phyloP scores from a whole-genome alignment of 1,139 yeast genomes.

The Sugiyamaella grinbergsii region DNA sequence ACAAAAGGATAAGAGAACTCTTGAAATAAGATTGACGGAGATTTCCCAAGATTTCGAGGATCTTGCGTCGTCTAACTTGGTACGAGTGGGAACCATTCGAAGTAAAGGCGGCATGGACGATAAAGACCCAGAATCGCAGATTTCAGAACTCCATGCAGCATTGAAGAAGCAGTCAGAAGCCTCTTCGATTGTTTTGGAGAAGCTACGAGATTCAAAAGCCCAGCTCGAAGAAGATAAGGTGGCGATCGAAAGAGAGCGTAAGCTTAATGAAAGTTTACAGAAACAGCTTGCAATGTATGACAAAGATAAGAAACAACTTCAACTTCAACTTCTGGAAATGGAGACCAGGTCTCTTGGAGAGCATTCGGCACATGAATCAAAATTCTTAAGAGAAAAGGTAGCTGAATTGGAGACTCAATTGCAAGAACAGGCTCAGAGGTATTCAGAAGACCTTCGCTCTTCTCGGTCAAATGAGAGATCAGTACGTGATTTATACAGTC shows the following conservation, averaged over 20 bases:
- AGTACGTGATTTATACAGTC: constrained; percentile 37
- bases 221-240: constrained; percentile 31
- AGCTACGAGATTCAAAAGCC: constrained; percentile 28
- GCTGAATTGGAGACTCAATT: constrained; percentile 44
- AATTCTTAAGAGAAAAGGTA: constrained; percentile 37
- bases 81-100: constrained; percentile 17
- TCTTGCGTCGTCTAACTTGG: constrained; percentile 30
- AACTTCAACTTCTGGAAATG: constrained; percentile 39
- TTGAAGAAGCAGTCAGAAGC: constrained; percentile 34
- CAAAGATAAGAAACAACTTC: constrained; percentile 39
- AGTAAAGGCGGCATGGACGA: background rate
- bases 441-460: constrained; percentile 42
- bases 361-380: constrained; percentile 30
- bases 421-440: constrained; percentile 42
- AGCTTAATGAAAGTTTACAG: constrained; percentile 35
- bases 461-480: constrained; percentile 39
- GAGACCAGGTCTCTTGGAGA: constrained; percentile 39
- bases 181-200: constrained; percentile 26
- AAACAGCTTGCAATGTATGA: constrained; percentile 33
- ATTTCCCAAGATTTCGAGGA: constrained; percentile 38
- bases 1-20: constrained; percentile 41
- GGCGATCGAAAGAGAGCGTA: constrained; percentile 37
- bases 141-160: constrained; percentile 29
- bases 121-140: constrained; percentile 24
- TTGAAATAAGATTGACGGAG: constrained; percentile 43